Evolutionary conservation across 1,139 yeast species (phyloP), one percentile per base, ranked within the genome.

Genomic region (Blastobotrys ciferrii): DNA sequence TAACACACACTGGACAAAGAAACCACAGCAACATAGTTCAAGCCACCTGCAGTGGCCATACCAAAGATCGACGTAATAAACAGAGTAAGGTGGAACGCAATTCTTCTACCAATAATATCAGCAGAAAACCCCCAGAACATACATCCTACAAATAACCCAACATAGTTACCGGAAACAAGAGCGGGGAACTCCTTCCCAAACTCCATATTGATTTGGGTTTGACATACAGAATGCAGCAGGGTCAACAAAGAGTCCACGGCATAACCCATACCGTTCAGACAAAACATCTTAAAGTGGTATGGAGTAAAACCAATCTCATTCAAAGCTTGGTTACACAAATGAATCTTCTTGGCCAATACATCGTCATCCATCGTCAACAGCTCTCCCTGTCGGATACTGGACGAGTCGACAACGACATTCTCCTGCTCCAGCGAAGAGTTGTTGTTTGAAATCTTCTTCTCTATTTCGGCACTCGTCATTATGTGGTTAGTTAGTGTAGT

Each of bases 241-340:
- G 73, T 75, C 55, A 81, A 67, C 60, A 79, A 80, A 15, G 84
- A 78, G 60, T 81, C 86, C 23, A 78, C 81, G 2, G 82, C 76
- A 58, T 81, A 81, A 15, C 87, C 87, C 74, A 80, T 74, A n/a
- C 86, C 86, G 38, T 60, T 60, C 32, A 61, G 48, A 52, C 61
- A 59, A 37, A 60, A 60, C 12, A 60, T 53, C 46, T 60, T 58
- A 49, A 50, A 50, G 48, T 60, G 63, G 41, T 59, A 60, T 3
- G 58, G 58, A 5, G 62, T 58, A 49, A 59, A 57, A 3, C 63
- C 63, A 35, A 60, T 58, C 35, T 60, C 59, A 28, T 60, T 57
- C 42, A 64, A 52, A 45, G 51, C 74, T 63, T 59, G 41, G 48
- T 59, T 59, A 13, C 58, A 59, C 28, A 59, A 47, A 3, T 47